Conservation (phyloP, 169 alveolate species). For the Neospora caninum region DNA sequence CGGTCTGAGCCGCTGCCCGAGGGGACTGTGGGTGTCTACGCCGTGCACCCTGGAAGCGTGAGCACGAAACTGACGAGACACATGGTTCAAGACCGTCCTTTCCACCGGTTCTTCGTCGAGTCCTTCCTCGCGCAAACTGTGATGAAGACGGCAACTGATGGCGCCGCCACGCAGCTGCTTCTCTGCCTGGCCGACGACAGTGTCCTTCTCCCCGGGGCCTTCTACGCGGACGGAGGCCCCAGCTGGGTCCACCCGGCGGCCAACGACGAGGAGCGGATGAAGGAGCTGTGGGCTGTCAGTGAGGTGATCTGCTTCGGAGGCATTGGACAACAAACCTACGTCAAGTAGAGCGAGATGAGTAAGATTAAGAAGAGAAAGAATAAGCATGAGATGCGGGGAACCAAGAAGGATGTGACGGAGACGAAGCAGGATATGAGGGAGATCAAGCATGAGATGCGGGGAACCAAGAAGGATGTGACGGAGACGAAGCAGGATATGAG, state of each 20-base stretch:
- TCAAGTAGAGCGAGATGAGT: neutral
- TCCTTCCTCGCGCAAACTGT: neutral
- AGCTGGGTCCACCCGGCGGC: conserved; percentile 29
- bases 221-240: conserved; percentile 55
- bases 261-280: neutral
- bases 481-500: no score
- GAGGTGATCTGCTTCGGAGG: conserved; percentile 16
- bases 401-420: no score
- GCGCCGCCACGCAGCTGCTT: conserved; percentile 59
- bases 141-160: conserved; percentile 25
- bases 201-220: conserved; percentile 22
- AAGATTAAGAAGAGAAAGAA: neutral
- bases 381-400: no score
- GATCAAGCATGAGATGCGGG: no score
- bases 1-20: neutral
- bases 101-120: neutral
- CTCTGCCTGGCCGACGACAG: neutral
- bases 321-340: neutral
- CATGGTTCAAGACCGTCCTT: neutral
- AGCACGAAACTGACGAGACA: conserved; percentile 37
- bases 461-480: no score
- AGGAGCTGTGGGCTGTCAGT: conserved; percentile 24
- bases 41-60: conserved; percentile 52
- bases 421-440: no score
- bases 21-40: conserved; percentile 28